These are phyloP conservation scores for Paracamarosporium sp. DNA, from an alignment of 2,329 filamentous ascomycete species.

Conservation along the genomic window DNA sequence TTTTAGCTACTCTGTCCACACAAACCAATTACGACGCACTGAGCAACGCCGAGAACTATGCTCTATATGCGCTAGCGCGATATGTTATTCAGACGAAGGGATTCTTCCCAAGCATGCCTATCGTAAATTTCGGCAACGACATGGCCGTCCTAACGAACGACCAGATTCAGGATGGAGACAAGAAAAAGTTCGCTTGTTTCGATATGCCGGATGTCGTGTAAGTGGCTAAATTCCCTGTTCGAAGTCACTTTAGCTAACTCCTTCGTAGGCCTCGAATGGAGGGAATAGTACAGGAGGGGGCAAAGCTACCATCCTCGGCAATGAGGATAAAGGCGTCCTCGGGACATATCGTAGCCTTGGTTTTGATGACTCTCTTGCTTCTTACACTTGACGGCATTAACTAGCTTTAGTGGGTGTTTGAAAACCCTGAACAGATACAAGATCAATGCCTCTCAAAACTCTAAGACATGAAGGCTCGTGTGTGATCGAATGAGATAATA, in stretches of 20 bases:
- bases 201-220: constrained; percentile 37
- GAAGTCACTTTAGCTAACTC: background rate
- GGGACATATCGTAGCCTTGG: background rate
- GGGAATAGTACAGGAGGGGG: background rate
- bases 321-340: background rate
- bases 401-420: background rate
- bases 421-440: background rate
- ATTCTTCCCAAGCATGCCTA: constrained; percentile 39
- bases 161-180: constrained; percentile 39
- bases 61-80: constrained; percentile 39
- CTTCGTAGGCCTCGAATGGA: background rate
- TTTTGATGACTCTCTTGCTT: background rate
- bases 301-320: background rate
- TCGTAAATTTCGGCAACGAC: constrained; percentile 40
- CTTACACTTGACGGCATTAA: background rate
- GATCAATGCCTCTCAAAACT: background rate
- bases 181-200: constrained; percentile 35
- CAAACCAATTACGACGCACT: constrained; percentile 40
- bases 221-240: constrained; percentile 8
- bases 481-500: too few species aligned
- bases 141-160: constrained; percentile 39
- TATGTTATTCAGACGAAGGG: constrained; percentile 36
- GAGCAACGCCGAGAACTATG: constrained; percentile 45
- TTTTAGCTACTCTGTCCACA: constrained; percentile 36
- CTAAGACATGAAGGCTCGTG: background rate